These are phyloP conservation scores for Wickerhamomyces chaumierensis DNA, from an alignment of 805 yeast species.

Conservation along the genomic window DNA sequence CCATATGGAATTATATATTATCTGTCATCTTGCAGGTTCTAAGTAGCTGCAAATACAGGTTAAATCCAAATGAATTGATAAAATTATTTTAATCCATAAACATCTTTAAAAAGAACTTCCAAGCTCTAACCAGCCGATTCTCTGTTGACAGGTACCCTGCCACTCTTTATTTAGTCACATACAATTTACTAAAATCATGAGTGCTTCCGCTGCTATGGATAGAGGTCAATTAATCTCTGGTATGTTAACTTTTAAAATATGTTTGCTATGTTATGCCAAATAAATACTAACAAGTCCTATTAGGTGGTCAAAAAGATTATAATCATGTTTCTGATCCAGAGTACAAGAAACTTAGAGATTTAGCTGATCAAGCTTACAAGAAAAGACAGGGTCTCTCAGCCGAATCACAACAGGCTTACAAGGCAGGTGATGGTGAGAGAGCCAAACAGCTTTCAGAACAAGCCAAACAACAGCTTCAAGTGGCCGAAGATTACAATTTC, in stretches of 20 bases:
- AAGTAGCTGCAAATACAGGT: not conserved
- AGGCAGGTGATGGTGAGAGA: conserved; percentile 55
- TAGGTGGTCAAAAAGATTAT: conserved; percentile 34
- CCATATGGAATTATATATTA: too few relatives aligned
- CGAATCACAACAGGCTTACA: conserved; percentile 69
- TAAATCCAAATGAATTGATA: not conserved
- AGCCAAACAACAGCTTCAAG: conserved; percentile 44
- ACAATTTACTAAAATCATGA: conserved; percentile 2
- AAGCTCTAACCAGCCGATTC: too few relatives aligned
- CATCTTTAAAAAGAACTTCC: too few relatives aligned
- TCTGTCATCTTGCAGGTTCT: too few relatives aligned
- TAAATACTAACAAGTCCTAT: not conserved
- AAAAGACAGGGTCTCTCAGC: conserved; percentile 43
- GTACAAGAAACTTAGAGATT: conserved; percentile 49
- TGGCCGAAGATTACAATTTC: conserved; percentile 60
- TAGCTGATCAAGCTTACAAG: conserved; percentile 58
- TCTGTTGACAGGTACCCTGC: too few relatives aligned
- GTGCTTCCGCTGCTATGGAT: conserved; percentile 2
- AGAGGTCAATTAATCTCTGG: conserved; percentile 2
- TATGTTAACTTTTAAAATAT: not conserved
- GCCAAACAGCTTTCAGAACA: conserved; percentile 68
- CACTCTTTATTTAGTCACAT: too few relatives aligned
- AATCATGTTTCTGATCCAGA: conserved; percentile 62
- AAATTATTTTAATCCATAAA: too few relatives aligned
- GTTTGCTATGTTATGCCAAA: too few relatives aligned